Base-by-base conservation (phyloP, 2,329 filamentous ascomycete species). In the Apiospora kogelbergensis region DNA sequence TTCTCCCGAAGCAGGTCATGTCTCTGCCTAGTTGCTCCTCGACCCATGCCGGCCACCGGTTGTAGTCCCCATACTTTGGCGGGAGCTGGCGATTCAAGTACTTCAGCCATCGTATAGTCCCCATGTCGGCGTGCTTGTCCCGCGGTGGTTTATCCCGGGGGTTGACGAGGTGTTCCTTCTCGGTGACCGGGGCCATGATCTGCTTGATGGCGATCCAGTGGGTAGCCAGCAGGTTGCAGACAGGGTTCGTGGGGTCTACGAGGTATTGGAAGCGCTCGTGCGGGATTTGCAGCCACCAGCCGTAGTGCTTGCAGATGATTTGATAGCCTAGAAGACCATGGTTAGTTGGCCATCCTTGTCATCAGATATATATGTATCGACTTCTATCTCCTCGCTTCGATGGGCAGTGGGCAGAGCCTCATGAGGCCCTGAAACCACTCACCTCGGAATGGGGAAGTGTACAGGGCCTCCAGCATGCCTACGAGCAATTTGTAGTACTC, bases 281-380 rank as follows among this genome's bases (percentile, higher is more conserved):
- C 10, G 85, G 83, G 9, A 89, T 80, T 75, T 85, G 81, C 81
- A 88, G 88, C 86, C 86, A 88, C 86, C 86, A 89, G 4, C 75
- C 80, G 74, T 86, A 88, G 72, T 87, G 85, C 67, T 80, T 77
- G 53, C 80, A 80, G 67, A 88, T 81, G n/a, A 82, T 78, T 70
- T 83, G 79, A 73, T 87, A 88, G 20, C 85, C 86, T 86, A 46
- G 2, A 30, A 30, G 6, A 63, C 2, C 20, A 33, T 11, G 13
- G 24, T 57, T 33, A 24, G 24, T 57, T 33, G 24, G 24, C 20
- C 7, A 33, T 57, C 48, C 10, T 57, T 22, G 40, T 42, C 30
- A 15, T 11, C 15, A 45, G 41, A n/a, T 15, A 42, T 15, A n/a
- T 5, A 3, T 15, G 1, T 10, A 4, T 10, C 48, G 20, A 5